Base-by-base conservation (phyloP, 441 rosid genomes). In the Metrosideros polymorpha region DNA sequence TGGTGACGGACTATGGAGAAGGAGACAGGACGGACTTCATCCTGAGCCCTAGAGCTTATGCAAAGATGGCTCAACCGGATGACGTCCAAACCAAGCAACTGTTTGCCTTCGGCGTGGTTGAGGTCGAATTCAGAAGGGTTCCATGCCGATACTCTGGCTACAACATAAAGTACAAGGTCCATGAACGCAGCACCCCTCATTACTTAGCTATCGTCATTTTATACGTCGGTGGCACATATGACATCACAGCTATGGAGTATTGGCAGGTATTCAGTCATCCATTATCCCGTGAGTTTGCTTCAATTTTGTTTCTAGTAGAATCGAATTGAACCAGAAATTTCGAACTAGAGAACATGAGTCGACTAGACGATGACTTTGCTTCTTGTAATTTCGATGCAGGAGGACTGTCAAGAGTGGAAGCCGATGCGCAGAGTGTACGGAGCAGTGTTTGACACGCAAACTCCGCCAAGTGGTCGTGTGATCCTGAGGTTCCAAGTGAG, bases 1-100 rank as follows among this genome's bases (percentile, higher is more conserved):
- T 93, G 88, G 97, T 89, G 91, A 96, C 98, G 7, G 99, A 97
- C 95, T 94, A 93, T 18, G 99, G 99, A 0, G 98, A 95, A 89
- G 99, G 99, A 82, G 92, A 92, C 94, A 85, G 88, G 54, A 93
- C 99, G 2, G 98, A 96, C 91, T 97, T 97, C 91, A 92, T 97
- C 87, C 94, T 96, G 39, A 97, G 99, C 89, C 85, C 94, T 4
- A 88, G 90, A 0, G 96, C 98, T 22, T 97, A 94, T 77, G 88
- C 90, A 27, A 91, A 90, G 86, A 83, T 97, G 91, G 97, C 96
- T 0, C 84, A 86, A 82, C 87, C 92, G 3, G 91, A 90, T 82
- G 83, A 54, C 13, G 5, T 39, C 79, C 79, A 71, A 84, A 91
- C 91, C 15, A 63, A 10, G 2, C 89, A 95, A 85, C 90, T 97